Evolutionary conservation across 1,284 basidiomycete genomes (phyloP), one percentile per base, ranked within the genome.

Genomic region (Apiotrichum akiyoshidainum): DNA sequence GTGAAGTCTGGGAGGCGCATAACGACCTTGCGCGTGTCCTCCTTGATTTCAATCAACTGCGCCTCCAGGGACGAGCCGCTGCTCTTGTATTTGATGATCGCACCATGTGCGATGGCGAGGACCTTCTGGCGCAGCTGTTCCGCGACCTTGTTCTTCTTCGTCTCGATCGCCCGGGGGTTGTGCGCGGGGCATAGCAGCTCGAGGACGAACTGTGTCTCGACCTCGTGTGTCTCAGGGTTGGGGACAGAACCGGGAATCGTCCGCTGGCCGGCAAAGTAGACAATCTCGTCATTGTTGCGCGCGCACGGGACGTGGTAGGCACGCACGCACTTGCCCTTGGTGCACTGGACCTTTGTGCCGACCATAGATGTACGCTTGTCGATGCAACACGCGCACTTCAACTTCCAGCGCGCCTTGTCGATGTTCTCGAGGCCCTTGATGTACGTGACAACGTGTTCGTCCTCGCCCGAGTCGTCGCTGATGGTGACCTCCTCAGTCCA

Each of bases 221-320:
- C 33, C 41, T 22, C 19, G 41, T 49, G 22, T 19, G 40, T 31
- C 26, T 31, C 11, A 31, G 37, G 10, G 35, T 17, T 31, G 6
- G 12, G 39, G 37, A 19, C 14, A n/a, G 22, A 5, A 34, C 21
- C 16, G 12, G 40, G 22, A 16, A 45, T 37, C 16, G 34, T 22
- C 51, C 22, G 57, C 41, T 67, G 60, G 49, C 60, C 66, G 0
- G 69, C 59, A 26, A 60, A 61, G 54, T 68, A 65, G 17, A 55
- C 39, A 26, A 72, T 60, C 35, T 63, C 49, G 10, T 68, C 65
- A 51, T 68, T 62, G 33, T 59, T 58, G 16, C 60, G 80, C 0
- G 95, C 95, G 74, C 95, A 99, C 2, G 87, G 89, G 33, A 96
- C 87, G 72, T 99, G 95, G 77, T 90, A 96, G 0, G 95, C 91